Evolutionary conservation across 225 moss, liverwort and hornwort species (phyloP).

Genomic region (Antitrichia curtipendula): DNA sequence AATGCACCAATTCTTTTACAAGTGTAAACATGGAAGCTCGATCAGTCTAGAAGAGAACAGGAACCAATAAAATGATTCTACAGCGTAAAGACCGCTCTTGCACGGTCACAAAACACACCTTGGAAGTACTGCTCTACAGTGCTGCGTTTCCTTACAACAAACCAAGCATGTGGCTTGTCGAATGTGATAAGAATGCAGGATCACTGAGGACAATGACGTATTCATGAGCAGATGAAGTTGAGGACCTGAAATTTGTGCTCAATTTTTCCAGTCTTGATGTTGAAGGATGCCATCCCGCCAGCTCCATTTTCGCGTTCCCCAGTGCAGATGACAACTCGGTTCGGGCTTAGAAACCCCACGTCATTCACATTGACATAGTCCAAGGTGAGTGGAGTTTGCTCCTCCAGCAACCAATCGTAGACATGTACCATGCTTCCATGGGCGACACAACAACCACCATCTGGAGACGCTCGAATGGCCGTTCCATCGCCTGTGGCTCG

Average conservation of each 20-base stretch:
- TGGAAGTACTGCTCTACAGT: background rate
- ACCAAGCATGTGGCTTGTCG: background rate
- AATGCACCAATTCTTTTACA: background rate
- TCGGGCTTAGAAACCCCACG: constrained; percentile 49
- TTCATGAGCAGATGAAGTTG: background rate
- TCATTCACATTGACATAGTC: constrained; percentile 60
- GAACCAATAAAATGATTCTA: background rate
- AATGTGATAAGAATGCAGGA: background rate
- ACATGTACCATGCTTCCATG: constrained; percentile 70
- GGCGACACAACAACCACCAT: constrained; percentile 62
- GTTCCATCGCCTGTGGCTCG: constrained; percentile 55
- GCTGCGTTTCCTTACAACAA: background rate
- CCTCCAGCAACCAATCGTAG: constrained; percentile 55
- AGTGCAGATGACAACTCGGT: constrained; percentile 49
- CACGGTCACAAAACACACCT: background rate
- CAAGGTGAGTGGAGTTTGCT: constrained; percentile 50
- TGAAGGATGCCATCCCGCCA: constrained; percentile 60
- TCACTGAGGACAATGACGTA: background rate
- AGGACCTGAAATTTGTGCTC: constrained; percentile 56
- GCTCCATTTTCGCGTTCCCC: constrained; percentile 44
- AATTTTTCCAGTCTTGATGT: constrained; percentile 39
- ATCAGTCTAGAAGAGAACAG: background rate
- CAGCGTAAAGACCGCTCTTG: background rate
- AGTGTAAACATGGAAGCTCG: background rate
- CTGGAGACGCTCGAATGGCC: constrained; percentile 46